Percentiles rank a stretch among this genome's conserved stretches.
Evolutionary conservation across 106 monocot species (phyloP).

Genomic region (Narthecium ossifragum): DNA sequence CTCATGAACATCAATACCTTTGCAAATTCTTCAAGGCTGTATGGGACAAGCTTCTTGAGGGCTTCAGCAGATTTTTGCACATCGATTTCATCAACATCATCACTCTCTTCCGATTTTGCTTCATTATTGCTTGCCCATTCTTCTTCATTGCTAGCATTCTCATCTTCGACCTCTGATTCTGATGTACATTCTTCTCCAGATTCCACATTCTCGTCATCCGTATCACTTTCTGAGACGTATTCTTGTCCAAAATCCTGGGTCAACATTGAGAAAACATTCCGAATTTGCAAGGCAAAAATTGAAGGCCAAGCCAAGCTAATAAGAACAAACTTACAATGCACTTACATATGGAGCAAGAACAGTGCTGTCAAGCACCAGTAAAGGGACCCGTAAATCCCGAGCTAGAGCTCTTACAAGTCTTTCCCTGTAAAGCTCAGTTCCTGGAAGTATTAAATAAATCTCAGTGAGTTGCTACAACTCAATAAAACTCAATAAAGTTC

Average conservation of each 20-base stretch:
- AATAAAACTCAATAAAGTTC: too few species aligned
- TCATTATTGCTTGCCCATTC: constrained; percentile 58
- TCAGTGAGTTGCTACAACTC: background rate
- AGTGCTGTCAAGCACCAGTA: constrained; percentile 64
- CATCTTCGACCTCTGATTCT: constrained; percentile 70
- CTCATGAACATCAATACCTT: constrained; percentile 35
- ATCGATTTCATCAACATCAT: constrained; percentile 53
- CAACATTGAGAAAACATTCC: too few species aligned
- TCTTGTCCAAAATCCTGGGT: constrained; percentile 61
- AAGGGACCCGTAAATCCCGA: constrained; percentile 51
- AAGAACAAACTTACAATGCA: background rate
- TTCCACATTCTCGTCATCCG: constrained; percentile 64
- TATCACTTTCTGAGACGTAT: constrained; percentile 55
- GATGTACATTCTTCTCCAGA: constrained; percentile 61
- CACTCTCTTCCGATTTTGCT: constrained; percentile 56
- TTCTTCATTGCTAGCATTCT: constrained; percentile 56
- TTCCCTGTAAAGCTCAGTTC: constrained; percentile 68
- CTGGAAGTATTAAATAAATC: constrained; percentile 24
- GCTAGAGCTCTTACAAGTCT: constrained; percentile 62
- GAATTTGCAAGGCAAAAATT: too few species aligned
- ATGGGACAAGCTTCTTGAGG: constrained; percentile 62
- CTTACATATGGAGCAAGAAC: constrained; percentile 58
- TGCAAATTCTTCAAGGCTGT: constrained; percentile 62
- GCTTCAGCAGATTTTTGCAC: constrained; percentile 43
- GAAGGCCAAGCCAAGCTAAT: too few species aligned